Evolutionary conservation across 2,329 filamentous ascomycete species (phyloP), one percentile per base, ranked within the genome.

Genomic region (Colletotrichum eremochloae): DNA sequence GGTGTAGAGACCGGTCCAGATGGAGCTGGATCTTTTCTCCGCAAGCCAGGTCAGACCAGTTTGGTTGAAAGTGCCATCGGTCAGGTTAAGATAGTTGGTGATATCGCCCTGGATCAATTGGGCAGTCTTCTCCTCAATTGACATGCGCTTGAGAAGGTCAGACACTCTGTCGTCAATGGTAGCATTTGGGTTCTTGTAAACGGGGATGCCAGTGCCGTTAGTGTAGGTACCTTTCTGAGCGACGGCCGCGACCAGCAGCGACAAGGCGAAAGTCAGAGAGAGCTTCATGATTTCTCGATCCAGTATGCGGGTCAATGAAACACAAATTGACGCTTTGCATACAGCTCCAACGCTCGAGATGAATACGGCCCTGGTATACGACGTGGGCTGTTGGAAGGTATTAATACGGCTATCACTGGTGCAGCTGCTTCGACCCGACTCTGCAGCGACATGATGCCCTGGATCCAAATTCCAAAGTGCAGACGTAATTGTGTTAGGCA

Each of bases 61-160:
- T 64, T 87, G 84, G 78, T 94, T 94, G 82, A 93, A 90, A n/a
- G 81, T 84, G 67, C 91, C 91, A 44, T 88, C 87, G 0, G 88
- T 90, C n/a, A 86, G 86, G 78, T 94, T 90, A 79, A 94, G 87
- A 89, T 92, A 95, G 78, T 94, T 93, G 7, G 87, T 86, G 72
- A 95, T 86, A 77, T 94, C 93, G 60, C 92, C 90, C 78, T 92
- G 90, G 38, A 92, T 85, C 75, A 92, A 83, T 79, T 94, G 93
- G 1, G 91, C 86, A 56, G 89, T 88, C 82, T 95, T 95, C 72
- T 95, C 93, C 77, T 92, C 86, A 67, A 93, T 87, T 0, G 91
- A 93, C 93, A 95, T 95, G 33, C 90, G 88, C 15, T 88, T 87
- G 64, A 95, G 81, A 6, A 95, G 86, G 78, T 94, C 92, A 12